Percentiles rank a stretch among this genome's conserved stretches.
Conservation (phyloP, 176 grass and related monocot genomes). For the Puya raimondii region DNA sequence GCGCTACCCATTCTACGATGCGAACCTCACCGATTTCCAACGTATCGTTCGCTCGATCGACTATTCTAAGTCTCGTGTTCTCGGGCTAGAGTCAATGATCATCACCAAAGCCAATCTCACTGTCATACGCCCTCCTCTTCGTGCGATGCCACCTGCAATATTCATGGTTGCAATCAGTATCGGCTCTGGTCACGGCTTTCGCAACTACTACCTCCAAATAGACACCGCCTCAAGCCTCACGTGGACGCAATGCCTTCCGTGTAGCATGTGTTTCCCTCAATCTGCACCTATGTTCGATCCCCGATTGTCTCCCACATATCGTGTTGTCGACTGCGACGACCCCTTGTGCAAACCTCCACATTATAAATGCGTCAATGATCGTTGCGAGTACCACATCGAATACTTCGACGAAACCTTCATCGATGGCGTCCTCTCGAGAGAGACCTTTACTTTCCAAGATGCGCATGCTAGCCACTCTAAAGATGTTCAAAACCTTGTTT, state of each 20-base stretch:
- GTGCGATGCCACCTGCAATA: neutral
- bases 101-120: neutral
- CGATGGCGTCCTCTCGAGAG: constrained; percentile 4
- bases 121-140: neutral
- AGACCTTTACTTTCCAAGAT: constrained; percentile 12
- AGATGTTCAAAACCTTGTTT: neutral
- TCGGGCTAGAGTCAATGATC: neutral
- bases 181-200: neutral
- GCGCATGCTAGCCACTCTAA: neutral
- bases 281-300: constrained; percentile 18
- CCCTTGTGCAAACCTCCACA: constrained; percentile 1
- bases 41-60: neutral
- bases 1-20: neutral
- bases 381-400: constrained; percentile 5
- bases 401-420: constrained; percentile 6
- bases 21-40: neutral
- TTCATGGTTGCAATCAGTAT: neutral
- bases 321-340: constrained; percentile 8
- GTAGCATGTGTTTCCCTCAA: constrained; percentile 11
- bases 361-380: constrained; percentile 1
- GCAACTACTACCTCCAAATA: neutral
- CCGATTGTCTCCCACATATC: constrained; percentile 8
- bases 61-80: neutral
- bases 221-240: constrained; percentile 27
- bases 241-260: constrained; percentile 27